Evolutionary conservation across 2,329 filamentous ascomycete genomes (phyloP), one percentile per base, ranked within the genome.

Genomic region (Fusarium albidum): DNA sequence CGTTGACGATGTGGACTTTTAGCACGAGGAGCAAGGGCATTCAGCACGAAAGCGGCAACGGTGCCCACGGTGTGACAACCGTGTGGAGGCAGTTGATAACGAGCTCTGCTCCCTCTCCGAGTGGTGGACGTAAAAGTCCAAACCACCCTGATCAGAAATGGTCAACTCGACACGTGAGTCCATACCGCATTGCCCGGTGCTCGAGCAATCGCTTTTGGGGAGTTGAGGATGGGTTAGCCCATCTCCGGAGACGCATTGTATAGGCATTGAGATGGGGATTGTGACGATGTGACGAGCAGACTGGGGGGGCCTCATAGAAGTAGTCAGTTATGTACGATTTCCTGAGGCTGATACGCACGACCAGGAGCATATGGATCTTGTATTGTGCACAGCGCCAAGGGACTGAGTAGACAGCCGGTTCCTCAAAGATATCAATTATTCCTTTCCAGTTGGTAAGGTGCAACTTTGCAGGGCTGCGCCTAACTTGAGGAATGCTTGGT

Each of bases 31-130:
- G 41, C 52, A 60, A 54, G 45, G 50, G 52, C 53, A 57, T 55
- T 64, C 54, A 43, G 49, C 51, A 61, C 39, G 32, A 49, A 50
- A 49, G 50, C 61, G 58, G 57, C 66, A 50, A 52, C 55, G 51
- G 51, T 57, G 50, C 57, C 64, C 57, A 70, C 62, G 67, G 68
- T 55, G 68, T 71, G 66, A 71, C 21, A 71, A 61, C 68, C 68
- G 61, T 64, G 61, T 64, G 56, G 54, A 49, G 45, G 52, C 55
- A 56, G 62, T 60, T 55, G 48, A 58, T 52, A 55, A 51, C 42
- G 52, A 55, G 48, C 52, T 61, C 57, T 64, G 52, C 49, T 59
- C 21, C 21, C 21, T 21, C 49, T 55, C 54, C 54, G 60, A 65
- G 55, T 51, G 56, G 59, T 52, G 57, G 69, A 63, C 65, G 64